Conservation (phyloP, 2,329 filamentous ascomycete species). For the Apiospora saccharicola region DNA sequence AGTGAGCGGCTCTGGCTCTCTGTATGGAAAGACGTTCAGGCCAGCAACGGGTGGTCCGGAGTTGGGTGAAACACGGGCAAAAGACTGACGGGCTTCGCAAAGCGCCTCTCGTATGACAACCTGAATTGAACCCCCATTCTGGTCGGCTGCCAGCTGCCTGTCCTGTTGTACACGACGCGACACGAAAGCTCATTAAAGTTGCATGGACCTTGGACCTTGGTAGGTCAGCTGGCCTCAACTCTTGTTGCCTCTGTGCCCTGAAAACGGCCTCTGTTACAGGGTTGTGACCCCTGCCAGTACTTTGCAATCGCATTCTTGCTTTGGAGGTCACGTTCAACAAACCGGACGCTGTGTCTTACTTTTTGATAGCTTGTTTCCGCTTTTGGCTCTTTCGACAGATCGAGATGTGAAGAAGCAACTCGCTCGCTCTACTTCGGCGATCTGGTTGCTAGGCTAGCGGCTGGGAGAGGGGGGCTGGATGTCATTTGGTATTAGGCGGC, state of each 20-base stretch:
- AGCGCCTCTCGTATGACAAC: constrained; percentile 20
- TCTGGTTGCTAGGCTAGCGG: constrained; percentile 1
- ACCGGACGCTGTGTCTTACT: background rate
- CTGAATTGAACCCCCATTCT: constrained; percentile 4
- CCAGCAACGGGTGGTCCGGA: constrained; percentile 14
- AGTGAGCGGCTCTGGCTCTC: background rate
- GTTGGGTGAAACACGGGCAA: constrained; percentile 8
- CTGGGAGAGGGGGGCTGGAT: background rate
- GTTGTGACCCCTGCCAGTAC: constrained; percentile 11
- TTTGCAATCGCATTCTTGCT: constrained; percentile 11
- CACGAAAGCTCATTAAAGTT: constrained; percentile 19
- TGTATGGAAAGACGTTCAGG: constrained; percentile 18
- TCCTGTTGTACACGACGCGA: constrained; percentile 1
- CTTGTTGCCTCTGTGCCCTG: constrained; percentile 1
- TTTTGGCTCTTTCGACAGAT: background rate
- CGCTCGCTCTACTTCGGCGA: background rate
- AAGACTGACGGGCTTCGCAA: constrained; percentile 12
- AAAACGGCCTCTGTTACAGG: constrained; percentile 14
- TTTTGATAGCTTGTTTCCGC: constrained; percentile 7
- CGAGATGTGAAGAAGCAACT: constrained; percentile 13
- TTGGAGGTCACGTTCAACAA: constrained; percentile 14
- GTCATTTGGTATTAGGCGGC: background rate
- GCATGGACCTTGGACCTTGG: constrained; percentile 5
- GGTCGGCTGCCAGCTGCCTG: background rate
- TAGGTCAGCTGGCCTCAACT: constrained; percentile 1